phyloP scores from a whole-genome alignment of 208 protist genomes.

The Trichomonas tenax region DNA sequence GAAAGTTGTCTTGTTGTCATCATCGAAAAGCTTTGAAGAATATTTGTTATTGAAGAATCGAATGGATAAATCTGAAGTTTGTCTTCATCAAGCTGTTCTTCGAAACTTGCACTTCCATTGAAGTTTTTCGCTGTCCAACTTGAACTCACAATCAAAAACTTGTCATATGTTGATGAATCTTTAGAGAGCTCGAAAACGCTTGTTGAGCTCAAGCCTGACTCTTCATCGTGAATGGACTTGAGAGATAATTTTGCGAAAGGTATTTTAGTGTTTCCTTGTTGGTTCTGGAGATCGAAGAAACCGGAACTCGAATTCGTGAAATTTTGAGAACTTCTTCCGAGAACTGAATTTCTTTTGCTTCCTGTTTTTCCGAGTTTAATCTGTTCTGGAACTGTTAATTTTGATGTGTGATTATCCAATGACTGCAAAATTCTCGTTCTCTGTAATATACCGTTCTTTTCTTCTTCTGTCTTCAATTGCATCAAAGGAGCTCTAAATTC shows the following conservation, averaged over 20 bases:
- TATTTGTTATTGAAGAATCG: background rate
- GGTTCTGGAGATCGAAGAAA: background rate
- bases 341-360: background rate
- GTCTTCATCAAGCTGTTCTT: background rate
- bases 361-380: background rate
- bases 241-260: background rate
- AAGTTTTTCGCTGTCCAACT: background rate
- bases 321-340: background rate
- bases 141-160: background rate
- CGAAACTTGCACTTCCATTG: background rate
- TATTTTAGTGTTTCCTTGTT: background rate
- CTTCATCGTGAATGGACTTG: background rate
- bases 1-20: background rate
- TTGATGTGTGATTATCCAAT: background rate
- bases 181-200: background rate
- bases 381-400: background rate
- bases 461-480: background rate
- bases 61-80: background rate
- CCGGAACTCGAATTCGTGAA: background rate
- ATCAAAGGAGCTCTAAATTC: background rate
- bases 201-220: background rate
- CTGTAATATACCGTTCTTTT: background rate
- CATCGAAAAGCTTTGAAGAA: background rate
- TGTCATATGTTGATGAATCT: background rate
- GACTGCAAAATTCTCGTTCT: background rate